Percentiles rank a stretch among this genome's conserved stretches.
Evolutionary conservation across 495 filamentous ascomycete species (phyloP).

Genomic region (Thermochaetoides thermophila): DNA sequence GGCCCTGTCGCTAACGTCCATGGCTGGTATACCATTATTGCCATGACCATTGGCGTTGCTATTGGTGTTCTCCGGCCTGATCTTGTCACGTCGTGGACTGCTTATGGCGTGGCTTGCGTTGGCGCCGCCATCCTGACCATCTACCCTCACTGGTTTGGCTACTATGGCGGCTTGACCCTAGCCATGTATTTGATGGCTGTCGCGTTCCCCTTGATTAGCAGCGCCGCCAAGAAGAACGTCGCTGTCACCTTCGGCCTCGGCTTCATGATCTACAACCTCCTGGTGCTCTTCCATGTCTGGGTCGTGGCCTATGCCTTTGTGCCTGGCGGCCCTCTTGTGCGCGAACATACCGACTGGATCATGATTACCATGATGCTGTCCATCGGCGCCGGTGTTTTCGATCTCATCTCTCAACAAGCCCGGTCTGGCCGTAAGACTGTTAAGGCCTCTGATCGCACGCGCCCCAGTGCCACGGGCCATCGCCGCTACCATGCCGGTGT

Average conservation of each 20-base stretch:
- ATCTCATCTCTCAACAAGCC: constrained; percentile 35
- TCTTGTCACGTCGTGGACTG: constrained; percentile 63
- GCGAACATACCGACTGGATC: constrained; percentile 92
- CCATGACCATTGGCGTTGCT: constrained; percentile 75
- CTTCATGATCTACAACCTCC: constrained; percentile 77
- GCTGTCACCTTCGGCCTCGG: constrained; percentile 71
- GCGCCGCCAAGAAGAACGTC: constrained; percentile 59
- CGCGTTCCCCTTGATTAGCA: constrained; percentile 56
- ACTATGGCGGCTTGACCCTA: constrained; percentile 64
- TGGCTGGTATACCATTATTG: constrained; percentile 66
- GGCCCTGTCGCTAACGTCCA: constrained; percentile 84
- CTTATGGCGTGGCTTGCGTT: constrained; percentile 59
- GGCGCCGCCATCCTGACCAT: constrained; percentile 70
- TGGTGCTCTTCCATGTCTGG: constrained; percentile 94
- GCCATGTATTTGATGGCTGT: constrained; percentile 75
- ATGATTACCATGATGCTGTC: constrained; percentile 73
- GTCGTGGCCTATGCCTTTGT: constrained; percentile 98
- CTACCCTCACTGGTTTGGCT: constrained; percentile 77
- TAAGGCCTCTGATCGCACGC: constrained; percentile 5
- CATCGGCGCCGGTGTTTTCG: constrained; percentile 77
- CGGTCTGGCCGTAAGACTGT: constrained; percentile 5
- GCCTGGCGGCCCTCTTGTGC: constrained; percentile 84
- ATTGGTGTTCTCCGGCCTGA: constrained; percentile 59
- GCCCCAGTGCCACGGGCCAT: constrained; percentile 18
- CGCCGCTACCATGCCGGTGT: constrained; percentile 36